Evolutionary conservation across 2,329 filamentous ascomycete genomes (phyloP).

Genomic region (Salinomyces thailandicus): DNA sequence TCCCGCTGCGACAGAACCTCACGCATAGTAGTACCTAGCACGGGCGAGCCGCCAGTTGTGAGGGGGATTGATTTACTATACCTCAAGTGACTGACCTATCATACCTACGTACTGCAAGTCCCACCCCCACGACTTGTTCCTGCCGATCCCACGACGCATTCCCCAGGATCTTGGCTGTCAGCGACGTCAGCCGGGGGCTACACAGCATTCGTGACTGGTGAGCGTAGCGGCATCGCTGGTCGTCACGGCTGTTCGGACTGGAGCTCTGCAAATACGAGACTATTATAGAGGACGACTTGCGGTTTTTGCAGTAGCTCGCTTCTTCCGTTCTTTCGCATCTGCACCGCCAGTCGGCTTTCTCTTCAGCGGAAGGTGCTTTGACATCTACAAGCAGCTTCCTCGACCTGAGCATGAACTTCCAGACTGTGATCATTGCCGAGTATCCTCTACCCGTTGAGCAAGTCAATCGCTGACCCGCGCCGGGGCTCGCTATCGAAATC

Average conservation of each 20-base stretch:
- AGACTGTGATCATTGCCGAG: constrained; percentile 14
- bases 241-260: no score
- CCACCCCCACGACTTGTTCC: no score
- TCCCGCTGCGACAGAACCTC: neutral
- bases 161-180: neutral
- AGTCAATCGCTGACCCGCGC: constrained; percentile 20
- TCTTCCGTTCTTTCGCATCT: no score
- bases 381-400: neutral
- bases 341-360: neutral
- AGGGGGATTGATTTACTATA: no score
- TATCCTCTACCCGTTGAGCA: constrained; percentile 21
- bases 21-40: no score
- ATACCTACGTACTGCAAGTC: neutral
- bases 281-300: no score
- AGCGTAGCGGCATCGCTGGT: neutral
- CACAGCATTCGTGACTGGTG: neutral
- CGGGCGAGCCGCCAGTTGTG: neutral
- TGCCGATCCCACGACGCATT: no score
- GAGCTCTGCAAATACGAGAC: no score
- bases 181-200: neutral
- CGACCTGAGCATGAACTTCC: constrained; percentile 29
- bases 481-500: no score
- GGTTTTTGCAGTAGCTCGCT: no score
- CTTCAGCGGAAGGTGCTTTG: neutral
- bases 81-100: neutral